Evolutionary conservation across 495 filamentous ascomycete genomes (phyloP).

Genomic region (Neurospora hispaniola): DNA sequence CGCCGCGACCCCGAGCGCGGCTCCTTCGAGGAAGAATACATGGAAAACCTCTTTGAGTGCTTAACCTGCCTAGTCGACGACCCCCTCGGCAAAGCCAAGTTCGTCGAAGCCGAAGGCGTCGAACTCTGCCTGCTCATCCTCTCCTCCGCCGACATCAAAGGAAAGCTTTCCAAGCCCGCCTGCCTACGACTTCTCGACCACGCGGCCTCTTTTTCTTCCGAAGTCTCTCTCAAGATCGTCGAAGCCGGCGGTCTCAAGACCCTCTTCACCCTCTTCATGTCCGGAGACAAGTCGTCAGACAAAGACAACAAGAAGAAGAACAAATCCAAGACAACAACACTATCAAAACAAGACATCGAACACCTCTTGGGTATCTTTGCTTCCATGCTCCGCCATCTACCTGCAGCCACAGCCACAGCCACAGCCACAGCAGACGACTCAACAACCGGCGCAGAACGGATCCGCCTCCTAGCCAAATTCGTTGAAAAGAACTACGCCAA

Average conservation of each 20-base stretch:
- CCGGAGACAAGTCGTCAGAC: neutral
- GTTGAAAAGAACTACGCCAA: conserved; percentile 91
- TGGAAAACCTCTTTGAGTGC: conserved; percentile 84
- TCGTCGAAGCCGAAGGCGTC: conserved; percentile 83
- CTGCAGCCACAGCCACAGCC: conserved; percentile 54
- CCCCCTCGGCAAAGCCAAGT: conserved; percentile 62
- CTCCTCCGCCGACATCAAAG: conserved; percentile 36
- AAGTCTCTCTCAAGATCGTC: conserved; percentile 65
- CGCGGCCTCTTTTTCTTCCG: conserved; percentile 41
- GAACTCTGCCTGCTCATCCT: conserved; percentile 80
- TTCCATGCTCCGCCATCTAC: conserved; percentile 68
- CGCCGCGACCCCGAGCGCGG: conserved; percentile 79
- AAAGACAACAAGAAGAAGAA: conserved; percentile 52
- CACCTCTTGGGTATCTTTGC: conserved; percentile 86
- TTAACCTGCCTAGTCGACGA: conserved; percentile 73
- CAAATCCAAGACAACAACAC: conserved; percentile 44
- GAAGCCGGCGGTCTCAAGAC: conserved; percentile 80
- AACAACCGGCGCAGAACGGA: conserved; percentile 43
- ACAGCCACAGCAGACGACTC: neutral
- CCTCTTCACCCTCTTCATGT: conserved; percentile 77
- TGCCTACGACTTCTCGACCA: conserved; percentile 79
- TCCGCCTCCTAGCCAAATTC: conserved; percentile 86
- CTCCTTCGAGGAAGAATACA: conserved; percentile 85
- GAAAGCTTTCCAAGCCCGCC: conserved; percentile 64
- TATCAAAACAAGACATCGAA: conserved; percentile 38